Percentiles rank a stretch among this genome's conserved stretches.
phyloP scores from a whole-genome alignment of 2,329 filamentous ascomycete species.

The Diaporthe longicolla region DNA sequence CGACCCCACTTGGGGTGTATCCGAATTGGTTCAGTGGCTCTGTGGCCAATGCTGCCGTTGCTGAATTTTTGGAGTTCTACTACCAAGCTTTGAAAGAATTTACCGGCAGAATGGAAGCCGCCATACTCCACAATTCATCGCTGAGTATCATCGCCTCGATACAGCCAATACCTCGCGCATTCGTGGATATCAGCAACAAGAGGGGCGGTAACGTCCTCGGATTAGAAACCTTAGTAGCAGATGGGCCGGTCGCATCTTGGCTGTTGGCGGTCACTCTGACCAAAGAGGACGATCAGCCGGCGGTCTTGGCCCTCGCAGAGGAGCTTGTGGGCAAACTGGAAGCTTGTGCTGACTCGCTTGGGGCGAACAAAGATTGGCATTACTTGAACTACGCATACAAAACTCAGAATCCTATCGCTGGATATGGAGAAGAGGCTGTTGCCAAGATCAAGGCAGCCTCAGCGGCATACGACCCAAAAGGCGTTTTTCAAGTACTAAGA shows the following conservation, averaged over 20 bases:
- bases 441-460: conserved; percentile 49
- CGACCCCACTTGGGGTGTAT: conserved; percentile 20
- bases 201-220: conserved; percentile 52
- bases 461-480: conserved; percentile 52
- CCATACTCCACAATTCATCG: conserved; percentile 45
- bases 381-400: conserved; percentile 61
- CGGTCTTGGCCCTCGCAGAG: conserved; percentile 48
- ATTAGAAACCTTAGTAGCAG: conserved; percentile 51
- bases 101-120: conserved; percentile 48
- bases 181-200: conserved; percentile 45
- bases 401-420: conserved; percentile 55
- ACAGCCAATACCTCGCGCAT: conserved; percentile 51
- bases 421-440: conserved; percentile 56
- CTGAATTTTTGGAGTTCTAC: conserved; percentile 48
- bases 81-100: conserved; percentile 50
- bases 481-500: conserved; percentile 53
- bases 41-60: conserved; percentile 42
- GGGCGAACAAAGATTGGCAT: conserved; percentile 52
- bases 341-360: conserved; percentile 48
- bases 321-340: conserved; percentile 48
- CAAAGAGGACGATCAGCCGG: conserved; percentile 49
- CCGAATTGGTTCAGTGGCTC: conserved; percentile 38
- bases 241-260: conserved; percentile 55
- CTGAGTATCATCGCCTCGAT: conserved; percentile 43
- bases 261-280: conserved; percentile 57